Evolutionary conservation across 2,329 filamentous ascomycete species (phyloP), one percentile per base, ranked within the genome.

Genomic region (Fusarium nodosum): DNA sequence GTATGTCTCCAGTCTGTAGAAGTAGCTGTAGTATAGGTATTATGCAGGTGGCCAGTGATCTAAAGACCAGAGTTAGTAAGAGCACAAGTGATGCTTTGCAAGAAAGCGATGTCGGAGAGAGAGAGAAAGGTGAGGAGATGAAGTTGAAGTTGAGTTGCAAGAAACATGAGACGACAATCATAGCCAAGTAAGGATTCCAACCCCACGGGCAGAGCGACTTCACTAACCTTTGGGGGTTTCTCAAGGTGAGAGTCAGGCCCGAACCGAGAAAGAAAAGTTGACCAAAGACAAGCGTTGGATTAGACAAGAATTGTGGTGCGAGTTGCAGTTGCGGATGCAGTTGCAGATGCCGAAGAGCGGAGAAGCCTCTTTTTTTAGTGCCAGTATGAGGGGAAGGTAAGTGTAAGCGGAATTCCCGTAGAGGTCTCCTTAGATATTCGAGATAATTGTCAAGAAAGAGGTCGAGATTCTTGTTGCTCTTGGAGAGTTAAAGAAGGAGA

Each of bases 241-340:
- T 52, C 55, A 66, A 61, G 66, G 66, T 62, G 56, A 65, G 54
- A 51, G 53, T 57, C 48, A 63, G 44, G 58, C 58, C 33, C 44
- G 42, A 62, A 30, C 24, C 10, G 20, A 16, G 42, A 45, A 26
- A 30, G n/a, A 30, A 9, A n/a, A 44, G 39, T 69, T 54, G 60
- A 47, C 66, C 61, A 68, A 66, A 39, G 60, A 50, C 22, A 44
- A 57, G 46, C 56, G 50, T 41, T 42, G 50, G 56, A 62, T 66
- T 63, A 47, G 64, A 68, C 54, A 44, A 58, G 50, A 69, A 69
- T 66, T 58, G 54, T 64, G 61, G 61, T 64, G 61, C 61, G 50
- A 64, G 18, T 33, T 41, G 51, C 54, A 52, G 48, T 11, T 50
- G 47, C 36, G 59, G 39, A 16, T 42, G 41, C 42, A 45, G 42